Conservation (phyloP, 2,329 filamentous ascomycete genomes). For the Neocucurbitaria cava region DNA sequence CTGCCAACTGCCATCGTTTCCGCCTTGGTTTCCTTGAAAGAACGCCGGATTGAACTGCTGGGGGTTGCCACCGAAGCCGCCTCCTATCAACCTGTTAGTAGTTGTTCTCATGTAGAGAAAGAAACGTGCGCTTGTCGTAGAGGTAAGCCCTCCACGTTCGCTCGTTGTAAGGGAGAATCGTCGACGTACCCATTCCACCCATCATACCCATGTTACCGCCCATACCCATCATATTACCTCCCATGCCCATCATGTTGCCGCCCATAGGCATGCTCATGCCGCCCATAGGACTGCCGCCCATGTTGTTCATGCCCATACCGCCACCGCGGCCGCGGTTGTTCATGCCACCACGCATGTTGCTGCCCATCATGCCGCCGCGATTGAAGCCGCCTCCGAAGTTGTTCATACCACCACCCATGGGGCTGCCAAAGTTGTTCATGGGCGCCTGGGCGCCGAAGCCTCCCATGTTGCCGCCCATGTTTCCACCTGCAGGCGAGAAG, state of each 20-base stretch:
- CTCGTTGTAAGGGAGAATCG: constrained; percentile 4
- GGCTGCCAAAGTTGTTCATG: constrained; percentile 56
- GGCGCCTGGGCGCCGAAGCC: constrained; percentile 52
- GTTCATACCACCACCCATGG: constrained; percentile 46
- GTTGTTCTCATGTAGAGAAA: neutral
- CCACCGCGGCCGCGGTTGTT: constrained; percentile 51
- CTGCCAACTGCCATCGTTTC: constrained; percentile 67
- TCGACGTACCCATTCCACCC: constrained; percentile 42
- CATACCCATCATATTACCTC: constrained; percentile 44
- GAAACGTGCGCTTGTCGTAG: neutral
- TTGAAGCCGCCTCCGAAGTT: constrained; percentile 50
- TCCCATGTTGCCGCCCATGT: constrained; percentile 50
- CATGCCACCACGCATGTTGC: constrained; percentile 54
- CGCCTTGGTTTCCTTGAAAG: constrained; percentile 62
- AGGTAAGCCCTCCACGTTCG: constrained; percentile 2
- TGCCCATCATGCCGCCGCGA: constrained; percentile 51
- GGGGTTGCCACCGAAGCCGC: constrained; percentile 69
- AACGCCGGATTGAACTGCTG: constrained; percentile 77
- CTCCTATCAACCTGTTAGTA: constrained; percentile 20
- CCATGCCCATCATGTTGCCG: constrained; percentile 51
- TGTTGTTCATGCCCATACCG: constrained; percentile 47
- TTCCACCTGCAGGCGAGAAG: constrained; percentile 40
- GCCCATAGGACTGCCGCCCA: constrained; percentile 46
- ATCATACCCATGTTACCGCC: constrained; percentile 43
- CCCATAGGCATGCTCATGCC: constrained; percentile 50